These are phyloP conservation scores for Hapsidospora chrysogenum DNA, from an alignment of 495 filamentous ascomycete species.

Conservation along the genomic window DNA sequence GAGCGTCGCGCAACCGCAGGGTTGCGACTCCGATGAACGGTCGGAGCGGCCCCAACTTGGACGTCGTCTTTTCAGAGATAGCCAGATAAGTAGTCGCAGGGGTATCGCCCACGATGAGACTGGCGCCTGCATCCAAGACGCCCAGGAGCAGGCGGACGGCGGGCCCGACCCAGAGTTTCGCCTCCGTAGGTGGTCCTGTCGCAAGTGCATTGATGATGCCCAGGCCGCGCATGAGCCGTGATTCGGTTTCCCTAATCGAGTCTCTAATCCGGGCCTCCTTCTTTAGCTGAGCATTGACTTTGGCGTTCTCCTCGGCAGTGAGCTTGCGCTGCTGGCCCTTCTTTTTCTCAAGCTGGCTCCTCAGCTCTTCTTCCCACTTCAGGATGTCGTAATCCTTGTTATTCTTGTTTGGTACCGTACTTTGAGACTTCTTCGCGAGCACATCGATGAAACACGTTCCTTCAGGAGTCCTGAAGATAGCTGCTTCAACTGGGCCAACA, in stretches of 20 bases:
- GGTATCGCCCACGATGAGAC: constrained; percentile 58
- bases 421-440: constrained; percentile 56
- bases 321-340: constrained; percentile 86
- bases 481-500: constrained; percentile 72
- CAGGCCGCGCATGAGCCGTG: constrained; percentile 58
- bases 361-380: constrained; percentile 93
- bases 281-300: constrained; percentile 76
- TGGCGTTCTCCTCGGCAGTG: constrained; percentile 69
- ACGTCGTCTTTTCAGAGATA: constrained; percentile 53
- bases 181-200: constrained; percentile 68
- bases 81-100: constrained; percentile 68
- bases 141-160: constrained; percentile 54
- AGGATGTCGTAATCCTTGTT: constrained; percentile 83
- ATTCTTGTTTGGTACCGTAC: constrained; percentile 56
- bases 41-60: constrained; percentile 58
- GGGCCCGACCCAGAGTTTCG: constrained; percentile 69
- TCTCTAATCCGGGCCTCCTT: constrained; percentile 71
- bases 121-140: constrained; percentile 61
- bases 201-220: constrained; percentile 72
- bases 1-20: constrained; percentile 56
- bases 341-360: constrained; percentile 75
- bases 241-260: constrained; percentile 47
- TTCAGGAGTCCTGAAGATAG: constrained; percentile 77
- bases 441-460: constrained; percentile 83
- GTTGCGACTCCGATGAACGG: constrained; percentile 79